Evolutionary conservation across 306 rosid species (phyloP), one percentile per base, ranked within the genome.

Genomic region (Cyclanthera cordifolia): DNA sequence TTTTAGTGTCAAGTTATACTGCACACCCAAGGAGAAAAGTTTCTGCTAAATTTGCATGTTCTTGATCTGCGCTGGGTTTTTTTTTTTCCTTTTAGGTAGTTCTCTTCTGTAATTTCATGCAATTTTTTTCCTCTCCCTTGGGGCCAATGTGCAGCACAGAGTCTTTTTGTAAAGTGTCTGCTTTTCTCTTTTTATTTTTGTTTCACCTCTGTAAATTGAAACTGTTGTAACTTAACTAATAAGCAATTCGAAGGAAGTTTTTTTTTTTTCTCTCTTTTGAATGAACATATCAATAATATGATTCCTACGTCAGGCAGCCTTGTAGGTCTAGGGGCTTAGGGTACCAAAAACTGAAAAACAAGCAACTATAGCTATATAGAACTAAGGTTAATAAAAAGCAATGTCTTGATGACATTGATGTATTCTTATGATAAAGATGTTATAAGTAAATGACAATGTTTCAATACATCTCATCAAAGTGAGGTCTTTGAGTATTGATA

Each of bases 11-110:
- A 15, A 23, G 65, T 16, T 2, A 16, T 37, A 63, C 69, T 66
- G 43, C 41, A 24, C 50, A 19, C 68, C 68, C 68, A 20, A 61
- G 50, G 68, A 20, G 68, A 12, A 21, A 64, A 64, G 53, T 45
- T 43, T 43, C 70, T 21, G 32, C 30, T 61, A 65, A 65, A 45
- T 45, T 41, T 65, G 70, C 70, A 65, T 52, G 53, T 63, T 30
- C 12, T 64, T 23, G 2, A 37, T 37, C 43, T 8, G 43, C 43
- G 7, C 2, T 23, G 21, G 45, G 3, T 41, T 16, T 6, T 64
- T 0, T 20, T n/a, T 17, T 2, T 53, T 54, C 23, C 23, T 27
- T n/a, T 53, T 64, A 64, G 51, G 23, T 64, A 43, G 30, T 25
- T 2, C n/a, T 64, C 11, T 11, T 25, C 5, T 41, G 70, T 64